Base-by-base conservation (phyloP, 208 protist species). In the Acanthamoeba lenticulata region DNA sequence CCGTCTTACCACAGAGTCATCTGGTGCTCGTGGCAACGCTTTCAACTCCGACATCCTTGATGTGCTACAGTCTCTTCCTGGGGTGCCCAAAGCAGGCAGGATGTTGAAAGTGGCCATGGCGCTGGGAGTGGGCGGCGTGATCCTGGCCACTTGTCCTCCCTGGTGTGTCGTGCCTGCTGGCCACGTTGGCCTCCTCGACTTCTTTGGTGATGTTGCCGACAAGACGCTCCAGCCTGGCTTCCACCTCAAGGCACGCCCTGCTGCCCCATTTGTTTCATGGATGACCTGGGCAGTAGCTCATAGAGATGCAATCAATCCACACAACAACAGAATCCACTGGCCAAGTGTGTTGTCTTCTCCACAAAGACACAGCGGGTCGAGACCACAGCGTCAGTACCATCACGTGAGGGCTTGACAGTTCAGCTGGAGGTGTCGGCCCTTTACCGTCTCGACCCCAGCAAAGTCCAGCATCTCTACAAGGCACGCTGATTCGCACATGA, bases 341-440 rank as follows among this genome's bases (percentile, higher is more conserved):
- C 55, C 65, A 49, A 55, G 45, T 94, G 55, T 24, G 60, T 69
- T 11, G 27, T 67, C 29, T 94, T 94, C 69, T 94, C 93, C 19
- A 92, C 86, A 11, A 92, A 94, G 52, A 94, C 93, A 17, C 72
- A 91, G 7, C 21, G 65, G 47, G 47, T 94, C 24, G 81, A 90
- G 34, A 85, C 74, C 62, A 55, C n/a, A 11, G 69, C 74, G 45
- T 57, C 52, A 32, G 93, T 94, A 15, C 93, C 93, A 6, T 90
- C 93, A 11, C 34, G 79, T 11, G 93, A 94, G 27, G 93, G 93
- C 1, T 81, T 94, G 15, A 92, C 69, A 2, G 93, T 94, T 2
- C 55, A 90, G 57, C 86, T 94, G 42, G 93, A 94, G 36, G 93
- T 94, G 17, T 74, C 60, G 4, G 52, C 81, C 24, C 79, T 94